phyloP scores from a whole-genome alignment of 78 protist species.

The Guillardia theta region DNA sequence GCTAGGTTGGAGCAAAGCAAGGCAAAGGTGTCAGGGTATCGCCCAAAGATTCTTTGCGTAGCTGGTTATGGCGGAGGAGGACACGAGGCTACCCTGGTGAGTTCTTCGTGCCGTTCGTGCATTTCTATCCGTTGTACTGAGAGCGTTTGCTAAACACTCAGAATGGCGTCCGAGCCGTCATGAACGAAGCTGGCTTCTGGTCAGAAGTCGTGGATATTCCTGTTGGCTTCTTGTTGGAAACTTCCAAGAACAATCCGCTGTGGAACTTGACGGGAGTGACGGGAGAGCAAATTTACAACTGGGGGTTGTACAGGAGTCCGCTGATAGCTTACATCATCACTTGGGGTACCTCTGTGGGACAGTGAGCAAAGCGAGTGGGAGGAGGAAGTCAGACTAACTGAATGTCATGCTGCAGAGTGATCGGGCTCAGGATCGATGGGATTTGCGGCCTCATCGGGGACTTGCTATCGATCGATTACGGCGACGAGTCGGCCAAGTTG shows the following conservation, averaged over 20 bases:
- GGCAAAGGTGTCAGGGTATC: no score
- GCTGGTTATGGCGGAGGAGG: not conserved
- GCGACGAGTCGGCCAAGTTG: not conserved
- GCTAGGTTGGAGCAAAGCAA: no score
- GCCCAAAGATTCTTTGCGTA: not conserved
- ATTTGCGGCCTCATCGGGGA: not conserved
- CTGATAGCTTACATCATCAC: not conserved
- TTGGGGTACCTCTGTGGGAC: not conserved
- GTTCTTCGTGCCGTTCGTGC: no score
- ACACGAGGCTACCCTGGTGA: not conserved
- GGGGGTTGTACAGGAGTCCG: not conserved
- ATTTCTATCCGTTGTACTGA: no score
- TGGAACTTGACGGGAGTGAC: not conserved
- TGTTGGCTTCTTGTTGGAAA: not conserved
- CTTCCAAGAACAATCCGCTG: not conserved
- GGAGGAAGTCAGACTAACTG: no score
- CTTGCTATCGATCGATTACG: not conserved
- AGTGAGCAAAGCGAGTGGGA: no score
- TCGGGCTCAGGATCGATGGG: not conserved
- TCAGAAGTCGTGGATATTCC: not conserved
- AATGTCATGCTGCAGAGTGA: no score
- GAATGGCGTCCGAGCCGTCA: not conserved
- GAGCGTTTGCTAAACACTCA: no score
- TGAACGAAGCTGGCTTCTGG: not conserved
- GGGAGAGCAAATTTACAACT: conserved; percentile 9